phyloP scores from a whole-genome alignment of 371 early-diverging fungal genomes.

The Mortierella polycephala region DNA sequence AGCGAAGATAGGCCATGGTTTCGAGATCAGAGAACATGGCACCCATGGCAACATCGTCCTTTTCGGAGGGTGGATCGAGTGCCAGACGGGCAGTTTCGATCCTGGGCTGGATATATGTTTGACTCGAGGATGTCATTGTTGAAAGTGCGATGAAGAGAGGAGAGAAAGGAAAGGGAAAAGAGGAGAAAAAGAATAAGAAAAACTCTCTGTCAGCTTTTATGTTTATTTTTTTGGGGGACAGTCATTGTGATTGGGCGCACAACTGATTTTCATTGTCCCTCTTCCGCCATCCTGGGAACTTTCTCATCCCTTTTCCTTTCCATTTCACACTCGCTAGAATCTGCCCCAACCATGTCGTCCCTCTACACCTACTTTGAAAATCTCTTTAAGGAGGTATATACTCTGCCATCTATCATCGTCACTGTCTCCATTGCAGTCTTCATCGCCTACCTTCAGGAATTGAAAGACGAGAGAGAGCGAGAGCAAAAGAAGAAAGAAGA shows the following conservation, averaged over 20 bases:
- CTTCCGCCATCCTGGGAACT: no score
- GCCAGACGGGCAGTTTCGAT: conserved; percentile 38
- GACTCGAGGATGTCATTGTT: not conserved
- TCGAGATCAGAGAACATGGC: conserved; percentile 51
- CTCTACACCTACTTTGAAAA: conserved; percentile 21
- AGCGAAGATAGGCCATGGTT: conserved; percentile 46
- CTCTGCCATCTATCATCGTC: conserved; percentile 29
- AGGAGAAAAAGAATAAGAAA: not conserved
- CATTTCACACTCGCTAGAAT: not conserved
- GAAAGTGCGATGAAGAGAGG: not conserved
- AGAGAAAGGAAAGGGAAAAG: not conserved
- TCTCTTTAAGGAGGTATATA: conserved; percentile 35
- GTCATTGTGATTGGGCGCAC: not conserved
- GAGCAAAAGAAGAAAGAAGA: not conserved
- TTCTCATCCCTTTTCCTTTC: not conserved
- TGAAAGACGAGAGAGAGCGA: conserved; percentile 5
- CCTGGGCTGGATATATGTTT: conserved; percentile 5
- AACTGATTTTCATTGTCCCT: no score
- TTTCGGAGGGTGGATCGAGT: conserved; percentile 25
- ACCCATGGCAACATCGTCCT: conserved; percentile 45
- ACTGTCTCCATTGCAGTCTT: conserved; percentile 30
- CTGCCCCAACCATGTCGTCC: not conserved
- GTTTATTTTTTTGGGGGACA: not conserved
- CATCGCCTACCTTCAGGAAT: conserved; percentile 24
- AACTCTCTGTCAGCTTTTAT: not conserved